Base-by-base conservation (phyloP, 805 yeast genomes). In the Candida ipomoeae region DNA sequence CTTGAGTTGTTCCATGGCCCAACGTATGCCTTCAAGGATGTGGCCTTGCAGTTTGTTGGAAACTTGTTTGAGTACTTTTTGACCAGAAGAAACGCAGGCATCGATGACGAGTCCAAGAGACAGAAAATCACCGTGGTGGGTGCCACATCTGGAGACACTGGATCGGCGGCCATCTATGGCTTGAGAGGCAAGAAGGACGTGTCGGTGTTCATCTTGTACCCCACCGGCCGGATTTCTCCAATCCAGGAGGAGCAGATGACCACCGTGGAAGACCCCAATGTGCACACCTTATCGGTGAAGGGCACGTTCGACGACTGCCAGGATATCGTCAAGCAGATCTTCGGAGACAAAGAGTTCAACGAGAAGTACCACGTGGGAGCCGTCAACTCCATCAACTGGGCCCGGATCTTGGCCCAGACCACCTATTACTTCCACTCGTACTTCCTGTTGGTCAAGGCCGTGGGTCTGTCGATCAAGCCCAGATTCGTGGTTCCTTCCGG, bases 271-370 rank as follows among this genome's bases (percentile, higher is more conserved):
- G 99, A 94, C 68, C 72, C 81, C 47, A 94, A 94, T 63, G 97
- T 94, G 39, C 98, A 94, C 73, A 92, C 97, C 23, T 76, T 94
- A 55, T 89, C 97, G 5, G 97, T 94, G 35, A 87, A 84, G 57
- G 99, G 99, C 57, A 89, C 97, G 31, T 94, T 94, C 66, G 99
- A 94, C 69, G 97, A 94, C 72, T 94, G 99, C 73, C 99, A 94
- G 75, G 97, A 89, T 63, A 82, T 91, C 51, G 98, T 94, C 55
- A 94, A 94, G 73, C 87, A 85, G 63, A 84, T 92, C 54, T 94
- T 94, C 68, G 94, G 92, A 54, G 99, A 94, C 68, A 73, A 67
- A 48, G 89, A 85, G 56, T 94, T 94, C 78, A 94, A 94, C 71
- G 80, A 78, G 57, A 85, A 83, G 67, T 87, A 91, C 73, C 97